phyloP scores from a whole-genome alignment of 345 rosid genomes.

The Brassica cretica region DNA sequence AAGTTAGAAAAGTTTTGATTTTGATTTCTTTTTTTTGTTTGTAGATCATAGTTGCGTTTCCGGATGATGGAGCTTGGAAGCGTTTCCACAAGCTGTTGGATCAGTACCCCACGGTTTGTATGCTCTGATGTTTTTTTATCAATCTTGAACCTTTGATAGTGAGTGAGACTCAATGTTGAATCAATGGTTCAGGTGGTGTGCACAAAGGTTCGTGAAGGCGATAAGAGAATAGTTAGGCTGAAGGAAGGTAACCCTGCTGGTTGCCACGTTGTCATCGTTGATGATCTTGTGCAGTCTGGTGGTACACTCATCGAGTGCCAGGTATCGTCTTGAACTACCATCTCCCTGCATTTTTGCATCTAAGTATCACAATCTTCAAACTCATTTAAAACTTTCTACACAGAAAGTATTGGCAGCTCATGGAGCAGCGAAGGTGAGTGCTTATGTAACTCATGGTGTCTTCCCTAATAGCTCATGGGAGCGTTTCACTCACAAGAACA shows the following conservation, averaged over 20 bases:
- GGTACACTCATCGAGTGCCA: slow-evolving; percentile 98
- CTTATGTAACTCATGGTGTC: slow-evolving; percentile 95
- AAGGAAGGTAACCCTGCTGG: slow-evolving; percentile 94
- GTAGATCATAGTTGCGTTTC: slow-evolving; percentile 90
- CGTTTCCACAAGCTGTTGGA: slow-evolving; percentile 92
- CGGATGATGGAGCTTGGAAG: slow-evolving; percentile 99
- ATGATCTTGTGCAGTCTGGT: slow-evolving; percentile 96
- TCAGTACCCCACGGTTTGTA: slow-evolving; percentile 75
- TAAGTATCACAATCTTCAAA: neutral
- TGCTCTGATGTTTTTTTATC: neutral
- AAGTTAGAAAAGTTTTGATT: neutral
- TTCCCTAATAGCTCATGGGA: slow-evolving; percentile 96
- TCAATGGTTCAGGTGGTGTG: slow-evolving; percentile 71
- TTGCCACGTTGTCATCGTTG: slow-evolving; percentile 92
- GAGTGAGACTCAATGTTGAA: slow-evolving; percentile 23
- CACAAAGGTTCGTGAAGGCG: slow-evolving; percentile 94
- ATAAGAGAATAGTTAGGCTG: slow-evolving; percentile 81
- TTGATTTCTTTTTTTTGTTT: slow-evolving; percentile 1
- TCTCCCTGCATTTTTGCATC: neutral
- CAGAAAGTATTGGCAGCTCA: slow-evolving; percentile 92
- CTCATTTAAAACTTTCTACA: neutral
- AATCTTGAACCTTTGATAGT: neutral
- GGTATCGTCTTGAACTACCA: slow-evolving; percentile 39
- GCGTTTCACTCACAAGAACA: slow-evolving; percentile 59
- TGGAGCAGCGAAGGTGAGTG: slow-evolving; percentile 94